These are phyloP conservation scores for Terana coerulea DNA, from an alignment of 768 basidiomycete genomes.

Conservation along the genomic window DNA sequence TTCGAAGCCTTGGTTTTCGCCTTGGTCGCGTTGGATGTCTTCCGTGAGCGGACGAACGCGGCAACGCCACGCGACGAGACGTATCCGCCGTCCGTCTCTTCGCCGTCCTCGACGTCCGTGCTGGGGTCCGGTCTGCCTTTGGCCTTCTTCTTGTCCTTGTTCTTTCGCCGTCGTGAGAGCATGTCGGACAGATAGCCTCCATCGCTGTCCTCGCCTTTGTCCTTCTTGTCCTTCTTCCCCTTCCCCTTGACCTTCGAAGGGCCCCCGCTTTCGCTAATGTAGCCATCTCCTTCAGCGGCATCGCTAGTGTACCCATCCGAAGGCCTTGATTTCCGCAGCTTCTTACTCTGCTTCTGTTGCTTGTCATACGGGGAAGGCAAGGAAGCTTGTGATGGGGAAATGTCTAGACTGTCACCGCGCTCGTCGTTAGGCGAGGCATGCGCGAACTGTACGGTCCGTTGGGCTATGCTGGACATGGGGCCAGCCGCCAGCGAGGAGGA, in stretches of 20 bases:
- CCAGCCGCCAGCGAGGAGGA: too few relatives aligned
- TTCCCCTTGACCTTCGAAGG: constrained; percentile 27
- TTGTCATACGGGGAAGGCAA: too few relatives aligned
- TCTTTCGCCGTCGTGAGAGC: constrained; percentile 19
- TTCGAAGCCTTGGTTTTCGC: constrained; percentile 15
- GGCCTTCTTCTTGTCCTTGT: constrained; percentile 26
- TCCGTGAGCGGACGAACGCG: not conserved
- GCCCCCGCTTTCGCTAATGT: constrained; percentile 43
- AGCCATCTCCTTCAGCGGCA: constrained; percentile 36
- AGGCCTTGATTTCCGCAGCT: constrained; percentile 39
- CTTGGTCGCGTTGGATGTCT: constrained; percentile 13
- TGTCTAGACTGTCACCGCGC: too few relatives aligned
- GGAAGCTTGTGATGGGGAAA: too few relatives aligned
- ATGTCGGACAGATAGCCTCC: constrained; percentile 26
- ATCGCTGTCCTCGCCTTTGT: constrained; percentile 31
- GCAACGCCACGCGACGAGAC: constrained; percentile 19
- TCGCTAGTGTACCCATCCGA: constrained; percentile 51
- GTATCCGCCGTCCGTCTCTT: constrained; percentile 31
- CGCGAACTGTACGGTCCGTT: too few relatives aligned
- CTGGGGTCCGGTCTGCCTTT: constrained; percentile 4
- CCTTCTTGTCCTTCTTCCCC: constrained; percentile 20
- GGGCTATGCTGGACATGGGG: too few relatives aligned
- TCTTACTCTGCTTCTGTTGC: constrained; percentile 22
- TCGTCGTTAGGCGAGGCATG: too few relatives aligned
- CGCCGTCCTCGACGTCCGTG: constrained; percentile 23